A percentile compares a stretch with the other conserved stretches of the same genome.
phyloP scores from a whole-genome alignment of 805 yeast species.

The Pichia sporocuriosa region DNA sequence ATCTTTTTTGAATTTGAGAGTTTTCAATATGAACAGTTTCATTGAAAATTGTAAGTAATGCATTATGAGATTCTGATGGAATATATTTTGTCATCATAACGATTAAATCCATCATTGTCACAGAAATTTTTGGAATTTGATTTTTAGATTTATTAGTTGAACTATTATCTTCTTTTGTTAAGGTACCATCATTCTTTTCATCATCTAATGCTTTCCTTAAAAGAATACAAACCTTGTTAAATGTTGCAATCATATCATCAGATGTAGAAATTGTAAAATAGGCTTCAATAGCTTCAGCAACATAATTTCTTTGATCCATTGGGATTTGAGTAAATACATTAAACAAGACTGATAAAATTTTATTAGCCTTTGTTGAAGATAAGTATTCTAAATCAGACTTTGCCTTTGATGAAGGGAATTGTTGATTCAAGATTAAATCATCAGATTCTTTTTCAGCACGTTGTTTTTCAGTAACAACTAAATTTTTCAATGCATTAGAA shows the following conservation, averaged over 20 bases:
- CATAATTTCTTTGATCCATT: slow-evolving; percentile 75
- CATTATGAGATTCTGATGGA: slow-evolving; percentile 61
- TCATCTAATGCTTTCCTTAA: slow-evolving; percentile 69
- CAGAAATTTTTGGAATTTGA: slow-evolving; percentile 48
- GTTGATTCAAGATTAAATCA: slow-evolving; percentile 51
- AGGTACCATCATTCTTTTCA: slow-evolving; percentile 33
- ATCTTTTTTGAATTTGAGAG: slow-evolving; percentile 77
- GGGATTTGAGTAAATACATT: slow-evolving; percentile 88
- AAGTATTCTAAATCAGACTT: slow-evolving; percentile 54
- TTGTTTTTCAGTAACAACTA: slow-evolving; percentile 54
- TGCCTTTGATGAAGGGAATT: slow-evolving; percentile 55
- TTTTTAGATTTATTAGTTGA: slow-evolving; percentile 29
- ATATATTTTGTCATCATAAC: slow-evolving; percentile 83
- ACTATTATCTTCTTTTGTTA: slow-evolving; percentile 29
- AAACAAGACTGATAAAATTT: slow-evolving; percentile 78
- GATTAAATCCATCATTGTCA: slow-evolving; percentile 86
- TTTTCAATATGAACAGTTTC: slow-evolving; percentile 53
- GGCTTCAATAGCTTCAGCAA: slow-evolving; percentile 79
- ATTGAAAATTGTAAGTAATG: slow-evolving; percentile 72
- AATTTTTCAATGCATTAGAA: slow-evolving; percentile 70
- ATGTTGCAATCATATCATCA: slow-evolving; percentile 65
- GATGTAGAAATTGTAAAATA: slow-evolving; percentile 64
- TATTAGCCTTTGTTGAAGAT: slow-evolving; percentile 53
- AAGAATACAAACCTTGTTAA: slow-evolving; percentile 77
- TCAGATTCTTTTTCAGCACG: slow-evolving; percentile 46